phyloP scores from a whole-genome alignment of 345 rosid species.

The Linum lewisii region DNA sequence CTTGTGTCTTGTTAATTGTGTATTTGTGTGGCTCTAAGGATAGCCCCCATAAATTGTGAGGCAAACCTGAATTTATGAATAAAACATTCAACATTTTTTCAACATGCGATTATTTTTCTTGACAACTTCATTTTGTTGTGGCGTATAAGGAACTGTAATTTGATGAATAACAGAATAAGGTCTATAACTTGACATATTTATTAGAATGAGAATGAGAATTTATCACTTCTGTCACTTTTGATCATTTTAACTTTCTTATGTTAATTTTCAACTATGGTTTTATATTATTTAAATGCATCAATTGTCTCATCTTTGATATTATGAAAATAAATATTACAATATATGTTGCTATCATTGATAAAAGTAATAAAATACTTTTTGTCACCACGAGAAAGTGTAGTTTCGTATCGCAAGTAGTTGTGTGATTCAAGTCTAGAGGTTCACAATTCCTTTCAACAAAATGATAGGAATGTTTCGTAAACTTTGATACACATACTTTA shows the following conservation, averaged over 20 bases:
- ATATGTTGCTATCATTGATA: too few relatives aligned
- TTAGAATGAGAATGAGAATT: neutral
- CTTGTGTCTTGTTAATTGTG: neutral
- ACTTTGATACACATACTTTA: neutral
- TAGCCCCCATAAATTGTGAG: neutral
- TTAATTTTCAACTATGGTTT: neutral
- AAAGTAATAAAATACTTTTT: neutral
- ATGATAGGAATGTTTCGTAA: neutral
- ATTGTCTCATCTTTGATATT: neutral
- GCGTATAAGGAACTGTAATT: too few relatives aligned
- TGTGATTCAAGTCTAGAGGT: neutral
- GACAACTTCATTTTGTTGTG: too few relatives aligned
- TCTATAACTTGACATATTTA: too few relatives aligned
- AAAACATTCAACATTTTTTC: neutral
- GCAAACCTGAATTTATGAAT: neutral
- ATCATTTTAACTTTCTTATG: too few relatives aligned
- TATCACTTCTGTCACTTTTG: neutral
- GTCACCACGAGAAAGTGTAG: neutral
- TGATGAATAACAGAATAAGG: too few relatives aligned
- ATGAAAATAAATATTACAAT: neutral
- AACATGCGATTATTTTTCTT: too few relatives aligned
- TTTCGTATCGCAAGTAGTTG: neutral
- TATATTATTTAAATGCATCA: neutral
- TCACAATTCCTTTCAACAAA: neutral
- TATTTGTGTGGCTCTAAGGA: neutral